These are phyloP conservation scores for Haberlea rhodopensis DNA, from an alignment of 257 asterid genomes.

Conservation along the genomic window DNA sequence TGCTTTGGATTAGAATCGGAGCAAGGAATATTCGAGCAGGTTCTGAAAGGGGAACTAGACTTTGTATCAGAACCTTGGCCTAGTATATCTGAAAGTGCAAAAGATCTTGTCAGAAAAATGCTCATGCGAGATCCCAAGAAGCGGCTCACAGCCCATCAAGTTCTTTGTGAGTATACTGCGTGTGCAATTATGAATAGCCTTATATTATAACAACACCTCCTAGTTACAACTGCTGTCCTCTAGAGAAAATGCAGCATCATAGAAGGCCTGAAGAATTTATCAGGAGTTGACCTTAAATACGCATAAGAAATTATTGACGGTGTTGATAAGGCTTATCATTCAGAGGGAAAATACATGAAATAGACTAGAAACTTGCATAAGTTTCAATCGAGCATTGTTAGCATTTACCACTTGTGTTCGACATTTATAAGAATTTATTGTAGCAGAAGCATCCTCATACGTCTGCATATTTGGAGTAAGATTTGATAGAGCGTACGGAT, in stretches of 20 bases:
- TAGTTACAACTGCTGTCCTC: background rate
- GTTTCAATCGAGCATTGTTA: background rate
- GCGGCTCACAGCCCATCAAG: constrained; percentile 71
- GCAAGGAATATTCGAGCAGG: constrained; percentile 63
- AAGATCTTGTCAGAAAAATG: constrained; percentile 67
- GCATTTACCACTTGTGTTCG: background rate
- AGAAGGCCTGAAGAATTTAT: background rate
- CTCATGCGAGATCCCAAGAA: constrained; percentile 59
- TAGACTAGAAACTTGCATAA: background rate
- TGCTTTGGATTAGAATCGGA: constrained; percentile 49
- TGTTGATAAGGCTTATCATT: background rate
- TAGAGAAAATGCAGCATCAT: background rate
- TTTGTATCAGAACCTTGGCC: constrained; percentile 79
- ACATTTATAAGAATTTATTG: background rate
- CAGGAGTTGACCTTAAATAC: background rate
- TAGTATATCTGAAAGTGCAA: constrained; percentile 63
- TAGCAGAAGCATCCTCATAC: background rate
- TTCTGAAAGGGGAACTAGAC: constrained; percentile 61
- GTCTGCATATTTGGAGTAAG: background rate
- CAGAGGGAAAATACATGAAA: background rate
- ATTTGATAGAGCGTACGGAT: background rate
- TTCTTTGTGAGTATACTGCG: constrained; percentile 59
- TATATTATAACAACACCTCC: background rate
- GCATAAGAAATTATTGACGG: background rate
- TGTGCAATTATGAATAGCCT: background rate